Evolutionary conservation across 345 rosid species (phyloP).

Genomic region (Eucalyptus paniculata): DNA sequence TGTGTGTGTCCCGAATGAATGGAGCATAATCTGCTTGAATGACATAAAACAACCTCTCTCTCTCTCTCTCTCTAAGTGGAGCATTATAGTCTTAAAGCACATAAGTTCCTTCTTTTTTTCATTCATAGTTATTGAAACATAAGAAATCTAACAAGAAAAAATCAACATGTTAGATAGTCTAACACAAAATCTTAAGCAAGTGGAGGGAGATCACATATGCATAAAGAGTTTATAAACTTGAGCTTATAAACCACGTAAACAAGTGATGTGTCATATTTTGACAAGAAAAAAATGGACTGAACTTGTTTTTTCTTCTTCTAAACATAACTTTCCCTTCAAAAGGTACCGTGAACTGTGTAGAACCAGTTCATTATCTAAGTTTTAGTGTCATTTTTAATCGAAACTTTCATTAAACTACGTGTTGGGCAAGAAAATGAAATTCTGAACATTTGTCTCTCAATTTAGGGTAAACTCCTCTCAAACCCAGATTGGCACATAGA

Average conservation of each 20-base stretch:
- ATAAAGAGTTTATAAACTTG: background rate
- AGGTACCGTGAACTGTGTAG: background rate
- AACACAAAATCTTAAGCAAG: background rate
- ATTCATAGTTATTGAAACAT: background rate
- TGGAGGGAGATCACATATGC: background rate
- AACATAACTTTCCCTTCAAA: background rate
- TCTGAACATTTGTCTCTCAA: background rate
- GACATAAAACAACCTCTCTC: background rate
- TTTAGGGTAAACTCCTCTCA: background rate
- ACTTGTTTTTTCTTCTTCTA: background rate
- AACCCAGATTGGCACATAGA: background rate
- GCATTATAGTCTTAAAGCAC: background rate
- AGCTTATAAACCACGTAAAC: background rate
- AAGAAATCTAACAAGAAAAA: background rate
- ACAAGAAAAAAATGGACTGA: background rate
- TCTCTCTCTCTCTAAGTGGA: background rate
- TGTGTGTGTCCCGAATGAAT: background rate
- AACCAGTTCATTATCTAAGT: background rate
- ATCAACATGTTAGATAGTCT: background rate
- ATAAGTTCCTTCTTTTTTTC: background rate
- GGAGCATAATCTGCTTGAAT: background rate
- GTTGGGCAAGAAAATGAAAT: background rate
- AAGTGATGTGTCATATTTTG: background rate
- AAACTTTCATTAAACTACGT: background rate
- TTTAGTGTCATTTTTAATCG: background rate